Base-by-base conservation (phyloP, 108 stramenopile species). In the Fragilariopsis cylindrus region DNA sequence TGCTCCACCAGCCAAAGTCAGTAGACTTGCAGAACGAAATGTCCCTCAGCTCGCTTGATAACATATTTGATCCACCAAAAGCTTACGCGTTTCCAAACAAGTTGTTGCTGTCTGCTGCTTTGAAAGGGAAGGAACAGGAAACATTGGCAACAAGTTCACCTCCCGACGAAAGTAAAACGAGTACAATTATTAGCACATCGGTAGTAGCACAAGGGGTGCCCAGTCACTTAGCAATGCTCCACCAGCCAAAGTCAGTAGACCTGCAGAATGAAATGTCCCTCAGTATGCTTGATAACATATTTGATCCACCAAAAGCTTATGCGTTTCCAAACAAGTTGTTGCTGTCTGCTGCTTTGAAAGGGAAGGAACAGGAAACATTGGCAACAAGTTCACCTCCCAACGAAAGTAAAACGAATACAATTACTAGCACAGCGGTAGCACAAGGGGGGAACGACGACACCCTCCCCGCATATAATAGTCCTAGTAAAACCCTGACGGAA, bases 401-500 rank as follows among this genome's bases (percentile, higher is more conserved):
- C 52, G n/a, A 12, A 53, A 53, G 52, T 15, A 15, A 53, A 53
- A 0, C 12, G n/a, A 53, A 53, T 53, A 0, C 2, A 12, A 53
- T 15, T 12, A 53, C 2, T 53, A 15, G 15, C 52, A 2, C 52
- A 53, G 52, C 30, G 30, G 30, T 30, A 30, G 30, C 30, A 30
- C 30, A 30, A 30, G 30, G 0, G n/a, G 1, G 0, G 15, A n/a
- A 2, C 2, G 30, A 30, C 30, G 30, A 30, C 30, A 30, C 30
- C 30, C 30, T 30, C 30, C 30, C 16, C 45, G 62, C 42, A 11
- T 6, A 11, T n/a, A 63, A 9, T n/a, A 63, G 42, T 63, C 62
- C 62, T 44, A 41, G 30, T 43, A 63, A 7, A 40, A 54, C 50
- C 4, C 39, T 77, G 42, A 45, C 58, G n/a, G 76, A 77, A 65